Base-by-base conservation (phyloP, 176 grass and related monocot genomes). In the Eleusine indica region DNA sequence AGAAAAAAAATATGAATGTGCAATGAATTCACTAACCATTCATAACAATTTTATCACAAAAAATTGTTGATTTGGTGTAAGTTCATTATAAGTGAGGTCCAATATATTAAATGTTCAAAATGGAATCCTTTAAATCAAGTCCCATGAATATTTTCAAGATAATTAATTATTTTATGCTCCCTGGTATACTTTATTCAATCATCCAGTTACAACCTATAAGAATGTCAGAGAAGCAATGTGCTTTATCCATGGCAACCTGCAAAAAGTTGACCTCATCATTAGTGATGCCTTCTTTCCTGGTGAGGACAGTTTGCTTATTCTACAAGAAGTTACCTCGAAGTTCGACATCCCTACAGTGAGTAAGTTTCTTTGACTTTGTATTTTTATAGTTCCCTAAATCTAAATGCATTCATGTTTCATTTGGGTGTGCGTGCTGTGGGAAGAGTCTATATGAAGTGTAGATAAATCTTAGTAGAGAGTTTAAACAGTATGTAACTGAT, bases 261-360 rank as follows among this genome's bases (percentile, higher is more conserved):
- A 88, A 37, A 81, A 42, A 70, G 30, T 84, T 64, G 89, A 91
- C 13, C 85, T 91, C 12, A 66, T 91, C 25, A 91, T 91, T 48
- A 82, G 84, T 9, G 85, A 91, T 62, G 75, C 58, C 3, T 85
- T 85, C 70, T 77, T 91, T 76, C 89, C 85, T 29, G 71, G 39
- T 13, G 70, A 91, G 35, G 89, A 88, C 0, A 70, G 81, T 49
- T 71, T 91, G 16, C 62, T 88, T 17, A 76, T 91, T 58, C 81
- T 91, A 19, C 74, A 75, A 84, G 48, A 82, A 71, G 70, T 88
- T 42, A 82, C 89, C 28, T 57, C 46, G 5, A 76, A 57, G 53
- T 79, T 88, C 22, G 84, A 66, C 58, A 80, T 91, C 40, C 85
- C 89, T 38, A 78, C 84, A 15, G 68, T 91, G 32, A 88, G 89